A percentile compares a stretch with the other conserved stretches of the same genome.
These are phyloP conservation scores for Suillus subaureus DNA, from an alignment of 768 basidiomycete genomes.

Conservation along the genomic window DNA sequence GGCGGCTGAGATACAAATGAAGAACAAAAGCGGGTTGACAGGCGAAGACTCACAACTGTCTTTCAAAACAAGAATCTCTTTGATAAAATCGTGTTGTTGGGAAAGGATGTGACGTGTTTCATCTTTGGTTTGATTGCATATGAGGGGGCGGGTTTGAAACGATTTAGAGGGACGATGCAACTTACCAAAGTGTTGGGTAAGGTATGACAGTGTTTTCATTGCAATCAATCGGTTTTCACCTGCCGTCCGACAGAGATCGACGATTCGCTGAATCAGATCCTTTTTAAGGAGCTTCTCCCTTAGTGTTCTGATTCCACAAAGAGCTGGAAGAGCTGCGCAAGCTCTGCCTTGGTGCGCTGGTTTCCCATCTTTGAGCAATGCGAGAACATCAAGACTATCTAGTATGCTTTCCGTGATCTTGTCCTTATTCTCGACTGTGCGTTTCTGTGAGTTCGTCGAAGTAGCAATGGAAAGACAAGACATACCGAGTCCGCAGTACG, in stretches of 20 bases:
- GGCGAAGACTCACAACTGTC: constrained; percentile 5
- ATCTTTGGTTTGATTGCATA: constrained; percentile 28
- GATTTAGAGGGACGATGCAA: not conserved
- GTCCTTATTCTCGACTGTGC: constrained; percentile 8
- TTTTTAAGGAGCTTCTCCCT: constrained; percentile 19
- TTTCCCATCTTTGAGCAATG: constrained; percentile 17
- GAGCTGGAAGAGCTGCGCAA: constrained; percentile 31
- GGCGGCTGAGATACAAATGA: constrained; percentile 20
- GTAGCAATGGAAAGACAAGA: constrained; percentile 13
- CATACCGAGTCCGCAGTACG: constrained; percentile 29
- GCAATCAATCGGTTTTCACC: constrained; percentile 22
- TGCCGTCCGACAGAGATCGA: constrained; percentile 18
- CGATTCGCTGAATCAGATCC: constrained; percentile 19
- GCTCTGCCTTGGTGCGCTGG: constrained; percentile 18
- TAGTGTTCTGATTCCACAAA: constrained; percentile 24
- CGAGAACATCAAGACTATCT: constrained; percentile 13
- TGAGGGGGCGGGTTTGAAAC: constrained; percentile 28
- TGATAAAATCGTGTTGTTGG: not conserved
- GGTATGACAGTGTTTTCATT: not conserved
- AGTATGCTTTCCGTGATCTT: not conserved
- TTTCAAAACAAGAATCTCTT: constrained; percentile 17
- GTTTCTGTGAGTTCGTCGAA: not conserved
- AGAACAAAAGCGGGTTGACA: not conserved
- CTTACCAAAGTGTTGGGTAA: not conserved
- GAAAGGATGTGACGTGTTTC: constrained; percentile 12